phyloP scores from a whole-genome alignment of 495 filamentous ascomycete genomes.

The Aspergillus olivimuriae region DNA sequence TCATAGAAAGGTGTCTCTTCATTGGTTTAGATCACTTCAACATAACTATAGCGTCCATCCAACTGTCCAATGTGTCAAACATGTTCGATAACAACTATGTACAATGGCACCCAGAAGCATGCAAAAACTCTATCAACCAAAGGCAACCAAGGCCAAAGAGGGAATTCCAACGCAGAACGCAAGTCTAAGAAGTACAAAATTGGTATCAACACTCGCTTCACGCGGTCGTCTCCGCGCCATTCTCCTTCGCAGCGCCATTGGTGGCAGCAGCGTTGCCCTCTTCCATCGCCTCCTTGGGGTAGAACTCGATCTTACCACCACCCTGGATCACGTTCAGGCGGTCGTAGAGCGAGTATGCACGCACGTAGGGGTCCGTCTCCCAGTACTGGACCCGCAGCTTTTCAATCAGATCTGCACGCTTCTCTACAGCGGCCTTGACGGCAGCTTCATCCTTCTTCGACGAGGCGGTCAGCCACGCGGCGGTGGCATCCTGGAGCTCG shows the following conservation, averaged over 20 bases:
- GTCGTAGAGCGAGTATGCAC: slow-evolving; percentile 70
- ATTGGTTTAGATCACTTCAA: too few relatives aligned
- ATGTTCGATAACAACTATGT: background rate
- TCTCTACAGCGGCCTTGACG: slow-evolving; percentile 45
- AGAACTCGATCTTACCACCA: slow-evolving; percentile 64
- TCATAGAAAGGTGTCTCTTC: too few relatives aligned
- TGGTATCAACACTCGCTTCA: too few relatives aligned
- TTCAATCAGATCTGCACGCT: slow-evolving; percentile 54
- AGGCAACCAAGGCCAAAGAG: background rate
- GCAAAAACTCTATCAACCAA: background rate
- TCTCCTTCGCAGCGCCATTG: background rate
- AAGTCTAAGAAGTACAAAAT: too few relatives aligned
- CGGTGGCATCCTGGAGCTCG: slow-evolving; percentile 62
- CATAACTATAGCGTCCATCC: background rate
- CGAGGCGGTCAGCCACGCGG: slow-evolving; percentile 57
- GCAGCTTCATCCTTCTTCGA: slow-evolving; percentile 40
- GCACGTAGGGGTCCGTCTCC: slow-evolving; percentile 68
- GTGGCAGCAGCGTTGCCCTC: slow-evolving; percentile 18
- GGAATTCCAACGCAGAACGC: too few relatives aligned
- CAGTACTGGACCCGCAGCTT: slow-evolving; percentile 74
- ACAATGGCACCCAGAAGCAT: background rate
- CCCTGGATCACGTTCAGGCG: slow-evolving; percentile 60
- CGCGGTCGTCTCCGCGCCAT: background rate
- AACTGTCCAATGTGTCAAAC: too few relatives aligned
- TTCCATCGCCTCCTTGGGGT: slow-evolving; percentile 37